A percentile compares a stretch with the other conserved stretches of the same genome.
Evolutionary conservation across 1,139 yeast genomes (phyloP).

Genomic region (Kurtzmaniella quercitrusa): DNA sequence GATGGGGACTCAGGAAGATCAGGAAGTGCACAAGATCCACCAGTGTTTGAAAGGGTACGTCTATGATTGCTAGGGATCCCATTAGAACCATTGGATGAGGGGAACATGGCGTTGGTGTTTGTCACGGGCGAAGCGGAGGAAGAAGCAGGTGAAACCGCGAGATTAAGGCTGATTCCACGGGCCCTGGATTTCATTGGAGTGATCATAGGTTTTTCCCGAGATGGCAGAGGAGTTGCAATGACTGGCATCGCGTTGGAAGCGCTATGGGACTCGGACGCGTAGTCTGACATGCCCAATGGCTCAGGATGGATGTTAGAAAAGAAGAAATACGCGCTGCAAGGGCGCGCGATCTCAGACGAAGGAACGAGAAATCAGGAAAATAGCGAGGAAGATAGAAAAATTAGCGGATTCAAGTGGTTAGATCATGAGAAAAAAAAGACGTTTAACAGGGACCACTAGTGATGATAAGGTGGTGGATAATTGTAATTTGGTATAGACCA

Average conservation of each 20-base stretch:
- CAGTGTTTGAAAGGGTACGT: constrained; percentile 1
- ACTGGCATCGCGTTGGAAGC: not conserved
- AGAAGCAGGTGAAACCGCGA: constrained; percentile 28
- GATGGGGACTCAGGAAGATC: constrained; percentile 3
- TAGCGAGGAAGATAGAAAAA: no score
- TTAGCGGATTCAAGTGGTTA: no score
- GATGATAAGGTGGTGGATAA: no score
- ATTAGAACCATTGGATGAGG: not conserved
- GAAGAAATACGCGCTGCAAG: not conserved
- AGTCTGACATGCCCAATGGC: constrained; percentile 3
- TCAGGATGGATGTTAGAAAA: not conserved
- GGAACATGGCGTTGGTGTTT: not conserved
- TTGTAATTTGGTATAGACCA: no score
- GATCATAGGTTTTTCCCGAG: constrained; percentile 6
- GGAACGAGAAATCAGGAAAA: not conserved
- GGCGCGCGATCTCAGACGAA: constrained; percentile 1
- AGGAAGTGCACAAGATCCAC: constrained; percentile 1
- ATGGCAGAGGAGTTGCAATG: constrained; percentile 10
- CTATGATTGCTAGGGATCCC: not conserved
- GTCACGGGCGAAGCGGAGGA: not conserved
- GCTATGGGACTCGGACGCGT: constrained; percentile 2
- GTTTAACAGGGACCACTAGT: no score
- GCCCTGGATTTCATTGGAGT: constrained; percentile 15
- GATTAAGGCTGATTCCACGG: constrained; percentile 28
- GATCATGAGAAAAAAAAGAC: no score